Evolutionary conservation across 345 rosid species (phyloP).

Genomic region (Boechera stricta): DNA sequence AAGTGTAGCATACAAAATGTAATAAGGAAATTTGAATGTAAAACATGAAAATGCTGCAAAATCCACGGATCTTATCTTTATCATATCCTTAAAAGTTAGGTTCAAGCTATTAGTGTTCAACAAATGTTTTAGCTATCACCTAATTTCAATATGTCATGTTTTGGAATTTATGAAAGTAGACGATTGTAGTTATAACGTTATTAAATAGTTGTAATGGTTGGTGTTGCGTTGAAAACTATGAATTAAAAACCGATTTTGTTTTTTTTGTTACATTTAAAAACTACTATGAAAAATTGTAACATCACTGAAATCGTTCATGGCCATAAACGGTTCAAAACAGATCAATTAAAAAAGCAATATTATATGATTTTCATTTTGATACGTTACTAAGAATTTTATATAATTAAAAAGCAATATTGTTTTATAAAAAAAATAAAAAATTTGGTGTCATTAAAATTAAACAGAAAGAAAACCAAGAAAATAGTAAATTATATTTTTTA

Average conservation of each 20-base stretch:
- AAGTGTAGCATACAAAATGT: background rate
- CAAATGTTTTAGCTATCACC: constrained; percentile 24
- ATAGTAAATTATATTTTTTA: background rate
- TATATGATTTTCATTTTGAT: background rate
- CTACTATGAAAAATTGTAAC: background rate
- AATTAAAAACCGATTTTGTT: too few species aligned
- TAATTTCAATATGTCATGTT: constrained; percentile 14
- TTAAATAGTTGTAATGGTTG: constrained; percentile 11
- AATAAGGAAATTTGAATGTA: background rate
- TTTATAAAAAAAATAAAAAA: background rate
- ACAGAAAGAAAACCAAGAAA: background rate
- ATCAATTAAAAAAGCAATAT: background rate
- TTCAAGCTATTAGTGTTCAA: constrained; percentile 12
- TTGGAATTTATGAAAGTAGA: constrained; percentile 27
- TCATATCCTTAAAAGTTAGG: constrained; percentile 4
- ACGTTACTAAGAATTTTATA: background rate
- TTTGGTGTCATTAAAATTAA: background rate
- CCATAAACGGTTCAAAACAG: background rate
- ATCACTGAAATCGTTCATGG: background rate
- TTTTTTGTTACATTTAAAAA: too few species aligned
- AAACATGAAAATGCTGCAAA: constrained; percentile 21
- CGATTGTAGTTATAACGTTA: constrained; percentile 3
- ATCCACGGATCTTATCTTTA: constrained; percentile 2
- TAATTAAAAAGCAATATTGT: background rate
- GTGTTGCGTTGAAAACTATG: constrained; percentile 15